A percentile compares a stretch with the other conserved stretches of the same genome.
These are phyloP conservation scores for Trichophyton simii DNA, from an alignment of 2,329 filamentous ascomycete species.

Conservation along the genomic window DNA sequence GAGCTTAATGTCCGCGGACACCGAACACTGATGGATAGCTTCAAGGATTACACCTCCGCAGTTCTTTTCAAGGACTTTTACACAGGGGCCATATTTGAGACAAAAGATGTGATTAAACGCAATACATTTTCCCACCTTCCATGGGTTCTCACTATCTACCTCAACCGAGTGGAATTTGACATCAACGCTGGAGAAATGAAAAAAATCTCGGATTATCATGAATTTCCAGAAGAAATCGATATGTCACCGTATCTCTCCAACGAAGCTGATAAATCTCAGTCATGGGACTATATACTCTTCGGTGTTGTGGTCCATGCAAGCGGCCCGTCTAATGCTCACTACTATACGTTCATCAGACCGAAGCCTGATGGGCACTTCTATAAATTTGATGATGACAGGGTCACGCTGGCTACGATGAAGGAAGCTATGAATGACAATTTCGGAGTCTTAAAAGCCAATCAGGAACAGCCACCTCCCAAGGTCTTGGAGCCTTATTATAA, in stretches of 20 bases:
- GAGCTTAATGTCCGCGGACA: conserved; percentile 93
- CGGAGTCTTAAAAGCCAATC: conserved; percentile 63
- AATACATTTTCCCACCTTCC: conserved; percentile 65
- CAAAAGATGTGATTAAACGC: conserved; percentile 94
- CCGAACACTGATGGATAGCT: conserved; percentile 84
- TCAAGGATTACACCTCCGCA: conserved; percentile 90
- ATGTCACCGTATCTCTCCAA: conserved; percentile 77
- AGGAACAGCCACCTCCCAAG: conserved; percentile 42
- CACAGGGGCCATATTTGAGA: conserved; percentile 73
- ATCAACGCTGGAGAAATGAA: conserved; percentile 93
- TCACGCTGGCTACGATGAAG: conserved; percentile 78
- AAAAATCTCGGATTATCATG: conserved; percentile 58
- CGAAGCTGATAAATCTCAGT: conserved; percentile 72
- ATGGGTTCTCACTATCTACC: conserved; percentile 13
- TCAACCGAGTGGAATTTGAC: conserved; percentile 88
- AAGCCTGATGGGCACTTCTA: conserved; percentile 89
- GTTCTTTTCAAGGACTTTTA: conserved; percentile 98
- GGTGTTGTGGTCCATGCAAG: conserved; percentile 94
- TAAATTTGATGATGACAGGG: conserved; percentile 93
- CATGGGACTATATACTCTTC: conserved; percentile 85
- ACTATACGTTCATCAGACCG: conserved; percentile 94
- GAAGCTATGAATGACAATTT: conserved; percentile 96
- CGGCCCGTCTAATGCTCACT: conserved; percentile 92
- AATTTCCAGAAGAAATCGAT: conserved; percentile 39
- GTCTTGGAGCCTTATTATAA: conserved; percentile 53